These are phyloP conservation scores for Macroventuria anomochaeta DNA, from an alignment of 2,329 filamentous ascomycete genomes.

Conservation along the genomic window DNA sequence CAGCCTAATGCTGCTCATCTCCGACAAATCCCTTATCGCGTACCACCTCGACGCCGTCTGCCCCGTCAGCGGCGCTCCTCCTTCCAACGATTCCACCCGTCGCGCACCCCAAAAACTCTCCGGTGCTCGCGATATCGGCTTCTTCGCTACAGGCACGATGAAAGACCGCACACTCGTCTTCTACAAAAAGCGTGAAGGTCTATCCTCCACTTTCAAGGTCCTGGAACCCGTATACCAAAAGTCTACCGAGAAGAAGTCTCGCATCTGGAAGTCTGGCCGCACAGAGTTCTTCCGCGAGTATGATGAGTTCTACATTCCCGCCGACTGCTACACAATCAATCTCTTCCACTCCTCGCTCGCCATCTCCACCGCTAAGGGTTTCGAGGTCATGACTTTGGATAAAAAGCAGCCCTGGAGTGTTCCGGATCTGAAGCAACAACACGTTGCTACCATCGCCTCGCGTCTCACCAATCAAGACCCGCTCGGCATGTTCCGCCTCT, in stretches of 20 bases:
- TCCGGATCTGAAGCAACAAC: constrained; percentile 79
- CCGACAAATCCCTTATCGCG: constrained; percentile 88
- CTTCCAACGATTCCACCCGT: constrained; percentile 74
- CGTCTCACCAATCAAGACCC: constrained; percentile 84
- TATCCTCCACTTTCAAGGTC: constrained; percentile 95
- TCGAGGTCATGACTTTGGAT: constrained; percentile 95
- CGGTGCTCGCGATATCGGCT: constrained; percentile 88
- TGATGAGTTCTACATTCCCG: constrained; percentile 97
- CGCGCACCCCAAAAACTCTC: constrained; percentile 91
- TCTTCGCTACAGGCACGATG: constrained; percentile 95
- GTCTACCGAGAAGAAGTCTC: constrained; percentile 80
- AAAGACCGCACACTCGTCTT: constrained; percentile 94
- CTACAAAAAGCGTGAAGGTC: constrained; percentile 93
- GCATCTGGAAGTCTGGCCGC: constrained; percentile 71
- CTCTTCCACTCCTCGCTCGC: constrained; percentile 95
- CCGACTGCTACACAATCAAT: constrained; percentile 93
- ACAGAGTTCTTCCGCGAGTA: constrained; percentile 98
- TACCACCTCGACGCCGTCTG: constrained; percentile 90
- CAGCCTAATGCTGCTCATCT: constrained; percentile 86
- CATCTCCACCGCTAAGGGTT: constrained; percentile 87
- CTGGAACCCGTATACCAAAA: constrained; percentile 96
- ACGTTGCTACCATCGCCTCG: constrained; percentile 82
- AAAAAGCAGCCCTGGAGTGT: constrained; percentile 97
- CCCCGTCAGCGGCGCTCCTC: constrained; percentile 60
- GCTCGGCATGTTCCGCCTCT: constrained; percentile 94